Conservation (phyloP, 495 filamentous ascomycete genomes). For the Trichocladium uniseriatum region DNA sequence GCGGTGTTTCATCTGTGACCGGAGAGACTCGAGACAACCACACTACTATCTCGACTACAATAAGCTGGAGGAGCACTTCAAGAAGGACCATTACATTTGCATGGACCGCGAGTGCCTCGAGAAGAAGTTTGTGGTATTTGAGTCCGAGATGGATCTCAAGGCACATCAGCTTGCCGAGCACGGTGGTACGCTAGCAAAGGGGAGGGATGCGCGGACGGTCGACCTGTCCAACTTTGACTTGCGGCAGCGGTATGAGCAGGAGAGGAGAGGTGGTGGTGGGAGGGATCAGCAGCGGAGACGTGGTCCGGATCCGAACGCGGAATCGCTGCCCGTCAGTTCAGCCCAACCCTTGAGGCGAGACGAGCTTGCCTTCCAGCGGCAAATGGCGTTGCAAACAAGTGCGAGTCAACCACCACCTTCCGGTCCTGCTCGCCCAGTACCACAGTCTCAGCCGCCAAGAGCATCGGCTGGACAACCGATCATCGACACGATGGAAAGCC, state of each 20-base stretch:
- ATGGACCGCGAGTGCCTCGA: conserved; percentile 79
- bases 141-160: conserved; percentile 86
- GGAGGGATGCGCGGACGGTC: conserved; percentile 75
- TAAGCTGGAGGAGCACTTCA: conserved; percentile 74
- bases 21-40: conserved; percentile 54
- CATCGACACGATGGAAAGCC: conserved; percentile 29
- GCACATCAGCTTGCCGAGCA: conserved; percentile 33
- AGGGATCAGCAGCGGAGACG: conserved; percentile 32
- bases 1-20: conserved; percentile 89
- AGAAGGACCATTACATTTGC: conserved; percentile 79
- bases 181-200: conserved; percentile 43
- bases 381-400: conserved; percentile 59
- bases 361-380: conserved; percentile 85
- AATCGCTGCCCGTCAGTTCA: conserved; percentile 65
- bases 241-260: conserved; percentile 57
- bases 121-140: conserved; percentile 98
- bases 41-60: conserved; percentile 88
- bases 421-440: conserved; percentile 24
- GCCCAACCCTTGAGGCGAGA: conserved; percentile 77
- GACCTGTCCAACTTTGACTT: conserved; percentile 81
- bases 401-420: conserved; percentile 11
- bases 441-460: conserved; percentile 12
- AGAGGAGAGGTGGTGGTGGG: conserved; percentile 42
- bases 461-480: conserved; percentile 15
- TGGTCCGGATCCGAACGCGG: conserved; percentile 56